Evolutionary conservation across 371 early-diverging fungal genomes (phyloP).

Genomic region (Rhizopus sp.): DNA sequence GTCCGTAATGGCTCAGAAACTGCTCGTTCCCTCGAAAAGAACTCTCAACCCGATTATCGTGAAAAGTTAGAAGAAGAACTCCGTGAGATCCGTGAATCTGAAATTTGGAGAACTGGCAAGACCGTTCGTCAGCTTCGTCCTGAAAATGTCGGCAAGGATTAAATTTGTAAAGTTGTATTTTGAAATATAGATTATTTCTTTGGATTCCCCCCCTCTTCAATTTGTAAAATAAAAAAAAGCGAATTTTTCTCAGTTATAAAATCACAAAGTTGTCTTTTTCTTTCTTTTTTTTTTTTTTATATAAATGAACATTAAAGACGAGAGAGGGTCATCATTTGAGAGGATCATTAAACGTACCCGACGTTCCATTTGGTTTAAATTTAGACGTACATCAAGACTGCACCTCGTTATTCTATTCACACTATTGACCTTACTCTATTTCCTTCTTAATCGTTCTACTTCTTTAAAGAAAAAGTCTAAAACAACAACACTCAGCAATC

Average conservation of each 20-base stretch:
- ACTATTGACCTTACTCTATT: background rate
- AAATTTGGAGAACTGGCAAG: constrained; percentile 79
- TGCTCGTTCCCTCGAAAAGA: constrained; percentile 85
- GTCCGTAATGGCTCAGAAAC: constrained; percentile 92
- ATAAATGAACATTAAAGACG: background rate
- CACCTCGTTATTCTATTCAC: too few relatives aligned
- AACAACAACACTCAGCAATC: constrained; percentile 9
- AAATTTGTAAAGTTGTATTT: background rate
- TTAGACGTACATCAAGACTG: too few relatives aligned
- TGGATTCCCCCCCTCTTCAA: background rate
- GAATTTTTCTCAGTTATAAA: constrained; percentile 4
- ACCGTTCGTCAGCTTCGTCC: constrained; percentile 89
- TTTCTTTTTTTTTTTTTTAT: background rate
- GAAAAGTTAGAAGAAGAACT: constrained; percentile 90
- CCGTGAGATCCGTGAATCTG: constrained; percentile 73
- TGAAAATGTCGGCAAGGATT: constrained; percentile 61
- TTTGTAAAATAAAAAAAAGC: constrained; percentile 2
- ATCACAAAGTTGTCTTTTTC: constrained; percentile 1
- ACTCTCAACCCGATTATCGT: constrained; percentile 90
- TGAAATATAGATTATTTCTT: constrained; percentile 1
- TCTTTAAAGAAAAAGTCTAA: background rate
- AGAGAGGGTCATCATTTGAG: background rate
- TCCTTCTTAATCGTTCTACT: background rate
- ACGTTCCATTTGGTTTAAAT: background rate
- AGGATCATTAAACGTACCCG: background rate